A percentile compares a stretch with the other conserved stretches of the same genome.
These are phyloP conservation scores for Aspergillus saccharolyticus DNA, from an alignment of 495 filamentous ascomycete species.

Conservation along the genomic window DNA sequence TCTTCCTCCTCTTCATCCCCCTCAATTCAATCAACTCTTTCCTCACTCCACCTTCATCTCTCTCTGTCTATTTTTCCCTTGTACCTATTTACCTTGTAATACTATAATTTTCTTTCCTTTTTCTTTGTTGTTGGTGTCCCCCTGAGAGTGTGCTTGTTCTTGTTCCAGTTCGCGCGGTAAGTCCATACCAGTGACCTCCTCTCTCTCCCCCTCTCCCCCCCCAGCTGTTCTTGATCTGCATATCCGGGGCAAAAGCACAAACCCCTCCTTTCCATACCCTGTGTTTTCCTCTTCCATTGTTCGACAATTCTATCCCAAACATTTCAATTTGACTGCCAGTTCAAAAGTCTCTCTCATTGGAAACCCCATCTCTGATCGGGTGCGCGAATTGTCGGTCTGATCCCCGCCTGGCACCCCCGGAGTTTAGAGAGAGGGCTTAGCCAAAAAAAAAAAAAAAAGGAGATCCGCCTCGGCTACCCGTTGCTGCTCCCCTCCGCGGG, in stretches of 20 bases:
- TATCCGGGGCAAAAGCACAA: neutral
- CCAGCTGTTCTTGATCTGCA: neutral
- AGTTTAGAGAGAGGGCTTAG: neutral
- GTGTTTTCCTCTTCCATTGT: neutral
- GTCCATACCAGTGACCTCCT: too few species aligned
- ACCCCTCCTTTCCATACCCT: neutral
- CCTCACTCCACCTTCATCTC: neutral
- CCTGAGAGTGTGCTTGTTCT: neutral
- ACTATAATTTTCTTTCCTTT: constrained; percentile 4
- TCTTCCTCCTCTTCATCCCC: constrained; percentile 7
- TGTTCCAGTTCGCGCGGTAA: neutral
- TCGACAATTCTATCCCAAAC: too few species aligned
- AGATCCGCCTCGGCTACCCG: constrained; percentile 7
- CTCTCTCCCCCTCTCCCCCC: neutral
- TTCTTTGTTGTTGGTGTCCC: neutral
- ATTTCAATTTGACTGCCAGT: neutral
- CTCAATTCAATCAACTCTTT: neutral
- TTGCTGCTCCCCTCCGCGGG: constrained; percentile 8
- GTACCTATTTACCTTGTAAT: constrained; percentile 5
- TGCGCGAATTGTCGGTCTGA: neutral
- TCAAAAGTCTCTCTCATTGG: neutral
- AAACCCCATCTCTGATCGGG: neutral
- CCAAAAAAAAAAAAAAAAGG: constrained; percentile 11
- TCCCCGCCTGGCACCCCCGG: constrained; percentile 5
- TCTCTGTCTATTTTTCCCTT: constrained; percentile 7